Evolutionary conservation across 78 protist species (phyloP), one percentile per base, ranked within the genome.

Genomic region (Ministeria vibrans): DNA sequence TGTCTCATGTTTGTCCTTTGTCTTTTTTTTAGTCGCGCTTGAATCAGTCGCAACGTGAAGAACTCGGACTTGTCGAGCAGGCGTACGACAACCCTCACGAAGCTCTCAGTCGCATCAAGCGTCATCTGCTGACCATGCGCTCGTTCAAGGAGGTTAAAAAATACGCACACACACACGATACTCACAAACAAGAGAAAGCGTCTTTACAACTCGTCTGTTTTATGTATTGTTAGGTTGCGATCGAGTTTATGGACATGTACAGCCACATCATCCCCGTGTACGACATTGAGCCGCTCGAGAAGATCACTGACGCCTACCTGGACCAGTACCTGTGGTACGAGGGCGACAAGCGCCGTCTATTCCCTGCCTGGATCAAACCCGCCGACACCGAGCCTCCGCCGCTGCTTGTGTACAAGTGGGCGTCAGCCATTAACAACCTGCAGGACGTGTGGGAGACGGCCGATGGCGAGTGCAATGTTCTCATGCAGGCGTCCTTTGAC

Each of bases 281-380:
- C 87, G 98, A 94, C 51, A 87, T 99, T 62, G 99, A 99, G 64
- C 99, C 99, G 20, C 86, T 97, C 36, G 99, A 99, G 88, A 99
- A 99, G 98, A 97, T 99, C 85, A 97, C 99, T n/a, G 99, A 99
- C 86, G 97, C 99, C 32, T 99, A 98, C 86, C 91, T 99, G 59
- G 99, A 97, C 85, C 99, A 96, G 74, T 99, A 97, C 83, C 86
- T 99, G 41, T 97, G 99, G 99, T 98, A 95, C 80, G 99, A 99
- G 79, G 96, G 99, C 0, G 98, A 95, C 86, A 95, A 93, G 87
- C 90, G 99, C 39, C 91, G 87, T 38, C 89, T 99, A 44, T 96
- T 99, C 93, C 99, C 99, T 66, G 95, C 95, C 85, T 99, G 99
- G 99, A 87, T 98, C 84, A 98, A 98, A 83, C 99, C 99, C 30